Percentiles rank a stretch among this genome's conserved stretches.
These are phyloP conservation scores for Lachancea nothofagi DNA, from an alignment of 805 yeast species.

Conservation along the genomic window DNA sequence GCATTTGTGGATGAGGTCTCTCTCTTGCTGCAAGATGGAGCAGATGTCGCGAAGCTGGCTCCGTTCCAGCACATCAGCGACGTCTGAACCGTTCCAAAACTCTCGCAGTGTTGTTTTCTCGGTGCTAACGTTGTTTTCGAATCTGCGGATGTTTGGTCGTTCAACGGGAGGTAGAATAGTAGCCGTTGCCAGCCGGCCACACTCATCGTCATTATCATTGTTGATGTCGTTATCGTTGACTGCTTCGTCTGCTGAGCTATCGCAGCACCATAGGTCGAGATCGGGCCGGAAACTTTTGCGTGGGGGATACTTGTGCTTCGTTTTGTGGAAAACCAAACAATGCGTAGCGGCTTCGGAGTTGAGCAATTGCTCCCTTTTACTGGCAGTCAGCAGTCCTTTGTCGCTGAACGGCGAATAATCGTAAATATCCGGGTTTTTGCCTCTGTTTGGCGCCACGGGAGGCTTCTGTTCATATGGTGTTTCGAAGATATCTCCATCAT, in stretches of 20 bases:
- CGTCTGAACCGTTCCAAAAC: constrained; percentile 20
- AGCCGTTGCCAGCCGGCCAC: not conserved
- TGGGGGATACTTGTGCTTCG: constrained; percentile 5
- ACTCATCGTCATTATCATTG: too few species aligned
- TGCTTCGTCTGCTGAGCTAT: constrained; percentile 9
- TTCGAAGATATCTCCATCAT: constrained; percentile 5
- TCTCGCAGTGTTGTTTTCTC: constrained; percentile 17
- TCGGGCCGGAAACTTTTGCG: constrained; percentile 25
- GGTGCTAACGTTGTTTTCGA: constrained; percentile 18
- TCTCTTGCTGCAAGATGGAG: constrained; percentile 18
- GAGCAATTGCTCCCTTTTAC: constrained; percentile 18
- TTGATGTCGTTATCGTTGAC: too few species aligned
- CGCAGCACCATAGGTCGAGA: constrained; percentile 22
- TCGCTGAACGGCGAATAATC: constrained; percentile 22
- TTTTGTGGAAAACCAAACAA: constrained; percentile 26
- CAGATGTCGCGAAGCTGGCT: constrained; percentile 21
- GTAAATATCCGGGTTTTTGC: constrained; percentile 11
- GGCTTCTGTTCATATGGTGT: constrained; percentile 1
- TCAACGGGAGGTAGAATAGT: not conserved
- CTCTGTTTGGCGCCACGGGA: not conserved
- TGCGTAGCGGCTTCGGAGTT: constrained; percentile 29
- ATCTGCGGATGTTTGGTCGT: constrained; percentile 20
- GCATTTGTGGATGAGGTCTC: constrained; percentile 6
- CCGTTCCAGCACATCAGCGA: constrained; percentile 17
- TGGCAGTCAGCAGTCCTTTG: constrained; percentile 21